Evolutionary conservation across 148 eudicot genomes (phyloP).

Genomic region (Rhododendron henanense): DNA sequence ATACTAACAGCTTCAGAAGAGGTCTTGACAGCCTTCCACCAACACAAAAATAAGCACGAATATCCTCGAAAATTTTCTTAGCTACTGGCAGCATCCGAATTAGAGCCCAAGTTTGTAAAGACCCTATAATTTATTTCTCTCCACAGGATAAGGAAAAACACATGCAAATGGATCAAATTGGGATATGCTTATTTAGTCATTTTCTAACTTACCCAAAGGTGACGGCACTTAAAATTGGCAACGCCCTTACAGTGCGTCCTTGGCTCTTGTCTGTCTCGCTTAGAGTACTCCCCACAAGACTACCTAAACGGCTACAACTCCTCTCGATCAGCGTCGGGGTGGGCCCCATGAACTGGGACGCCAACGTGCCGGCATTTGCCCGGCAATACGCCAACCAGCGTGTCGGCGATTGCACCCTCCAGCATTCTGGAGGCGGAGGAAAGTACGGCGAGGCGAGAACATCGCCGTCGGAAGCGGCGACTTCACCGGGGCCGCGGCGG

Average conservation of each 20-base stretch:
- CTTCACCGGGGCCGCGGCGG: constrained; percentile 14
- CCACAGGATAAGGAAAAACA: too few species aligned
- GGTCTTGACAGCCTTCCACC: too few species aligned
- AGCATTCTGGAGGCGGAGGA: constrained; percentile 5
- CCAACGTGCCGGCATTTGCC: constrained; percentile 18
- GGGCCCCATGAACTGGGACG: constrained; percentile 17
- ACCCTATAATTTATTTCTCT: too few species aligned
- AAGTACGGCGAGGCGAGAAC: constrained; percentile 35
- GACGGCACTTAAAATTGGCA: not conserved
- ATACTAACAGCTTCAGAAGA: too few species aligned
- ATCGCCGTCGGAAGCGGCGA: constrained; percentile 19
- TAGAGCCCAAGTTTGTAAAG: too few species aligned
- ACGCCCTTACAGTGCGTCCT: too few species aligned
- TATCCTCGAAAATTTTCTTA: too few species aligned
- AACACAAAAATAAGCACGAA: too few species aligned
- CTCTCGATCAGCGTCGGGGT: not conserved
- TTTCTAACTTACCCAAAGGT: not conserved
- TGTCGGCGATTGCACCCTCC: constrained; percentile 5
- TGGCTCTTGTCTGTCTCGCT: not conserved
- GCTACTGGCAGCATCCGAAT: too few species aligned
- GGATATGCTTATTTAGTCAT: not conserved
- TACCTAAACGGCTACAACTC: not conserved
- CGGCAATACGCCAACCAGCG: constrained; percentile 12
- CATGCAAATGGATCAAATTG: too few species aligned
- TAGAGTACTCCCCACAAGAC: not conserved